Evolutionary conservation across 2,329 filamentous ascomycete genomes (phyloP), one percentile per base, ranked within the genome.

Genomic region (Sarocladiaceae sp.): DNA sequence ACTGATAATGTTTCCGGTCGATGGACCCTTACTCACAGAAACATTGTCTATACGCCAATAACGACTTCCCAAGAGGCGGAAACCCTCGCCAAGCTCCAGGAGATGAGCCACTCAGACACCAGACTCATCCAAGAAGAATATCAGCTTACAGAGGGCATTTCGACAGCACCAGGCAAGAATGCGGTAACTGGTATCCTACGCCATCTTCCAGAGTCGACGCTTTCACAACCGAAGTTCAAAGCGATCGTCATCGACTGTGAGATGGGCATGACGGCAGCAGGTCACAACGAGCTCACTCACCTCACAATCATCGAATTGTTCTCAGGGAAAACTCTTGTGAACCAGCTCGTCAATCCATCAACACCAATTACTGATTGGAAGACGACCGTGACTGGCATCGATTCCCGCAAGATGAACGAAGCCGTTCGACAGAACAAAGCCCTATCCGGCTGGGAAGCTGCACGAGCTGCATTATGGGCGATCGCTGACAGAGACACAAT

Each of bases 401-500:
- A 52, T 22, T 17, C 7, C 11, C 18, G 2, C 11, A 17, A 13
- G 4, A 54, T 54, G 50, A 36, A 42, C 2, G 11, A 48, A 10
- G 53, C 54, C 3, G 31, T 48, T 17, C 6, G 3, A 2, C 20
- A 18, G 7, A 25, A 52, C 17, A 37, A 64, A 17, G 62, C 63
- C 2, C 55, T 80, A 3, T 10, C 54, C 1, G 71, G 72, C 1
- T 77, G 75, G 71, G 50, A 63, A 25, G 67, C 59, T 3, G 77
- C 76, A 2, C 71, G 76, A 2, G 52, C 57, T 2, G 62, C 61
- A 40, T 59, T 80, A 4, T 76, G 71, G 63, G 57, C 64, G 18
- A 62, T 67, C 52, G 67, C 74, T 29, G 71, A 77, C 54, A 53
- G 54, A 0, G 52, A 71, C 7, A 80, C 77, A 0, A 65, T 80